These are phyloP conservation scores for Coelastrella sp. DNA, from an alignment of 139 green algal species.

Conservation along the genomic window DNA sequence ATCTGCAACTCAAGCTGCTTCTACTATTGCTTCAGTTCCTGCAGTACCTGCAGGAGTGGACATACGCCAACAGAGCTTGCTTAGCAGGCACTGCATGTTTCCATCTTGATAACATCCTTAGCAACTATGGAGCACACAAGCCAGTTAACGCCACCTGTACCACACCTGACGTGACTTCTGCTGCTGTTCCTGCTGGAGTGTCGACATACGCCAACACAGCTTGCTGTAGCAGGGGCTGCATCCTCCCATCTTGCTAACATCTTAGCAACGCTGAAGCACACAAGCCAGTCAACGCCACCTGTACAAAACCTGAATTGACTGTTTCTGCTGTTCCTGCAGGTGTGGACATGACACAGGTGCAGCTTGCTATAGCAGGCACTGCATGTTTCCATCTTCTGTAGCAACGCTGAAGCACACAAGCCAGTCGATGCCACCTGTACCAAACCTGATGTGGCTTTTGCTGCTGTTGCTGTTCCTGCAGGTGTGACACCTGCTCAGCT, in stretches of 20 bases:
- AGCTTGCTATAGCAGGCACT: slow-evolving; percentile 54
- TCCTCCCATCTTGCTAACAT: no score
- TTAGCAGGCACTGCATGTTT: no score
- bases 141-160: no score
- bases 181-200: background rate
- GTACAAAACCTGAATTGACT: background rate
- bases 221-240: no score
- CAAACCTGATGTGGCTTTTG: background rate
- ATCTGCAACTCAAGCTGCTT: background rate
- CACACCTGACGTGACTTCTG: background rate
- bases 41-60: background rate
- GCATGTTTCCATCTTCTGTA: slow-evolving; percentile 24
- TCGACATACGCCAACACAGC: background rate
- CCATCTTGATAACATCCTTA: no score
- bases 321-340: slow-evolving; percentile 66
- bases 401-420: no score
- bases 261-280: no score
- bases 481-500: background rate
- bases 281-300: no score
- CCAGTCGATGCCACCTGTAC: no score
- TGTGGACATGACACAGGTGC: slow-evolving; percentile 96
- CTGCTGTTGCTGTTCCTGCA: background rate
- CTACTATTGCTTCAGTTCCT: background rate
- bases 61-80: no score
- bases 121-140: no score